These are phyloP conservation scores for Coemansia aciculifera DNA, from an alignment of 192 early-diverging fungal genomes.

Conservation along the genomic window DNA sequence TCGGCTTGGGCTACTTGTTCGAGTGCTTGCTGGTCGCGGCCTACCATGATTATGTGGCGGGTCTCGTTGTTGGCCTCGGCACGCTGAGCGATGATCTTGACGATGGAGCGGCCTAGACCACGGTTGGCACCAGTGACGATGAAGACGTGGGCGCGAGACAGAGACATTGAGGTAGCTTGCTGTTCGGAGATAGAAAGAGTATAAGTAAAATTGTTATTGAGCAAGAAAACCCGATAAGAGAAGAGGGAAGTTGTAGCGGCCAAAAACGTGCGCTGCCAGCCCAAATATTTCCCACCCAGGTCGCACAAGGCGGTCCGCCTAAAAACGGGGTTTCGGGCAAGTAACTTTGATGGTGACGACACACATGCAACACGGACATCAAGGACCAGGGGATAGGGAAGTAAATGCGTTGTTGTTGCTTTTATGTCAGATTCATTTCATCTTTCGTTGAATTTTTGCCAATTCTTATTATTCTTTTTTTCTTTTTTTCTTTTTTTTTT, in stretches of 20 bases:
- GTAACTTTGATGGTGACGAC: not conserved
- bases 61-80: conserved; percentile 25
- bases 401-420: too few species aligned
- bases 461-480: conserved; percentile 2
- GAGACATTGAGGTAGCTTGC: not conserved
- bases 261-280: not conserved
- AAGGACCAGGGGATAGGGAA: not conserved
- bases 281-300: not conserved
- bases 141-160: conserved; percentile 18
- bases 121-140: conserved; percentile 69
- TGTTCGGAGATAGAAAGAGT: not conserved
- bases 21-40: conserved; percentile 51
- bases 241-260: not conserved
- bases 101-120: conserved; percentile 64
- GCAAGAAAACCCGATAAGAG: conserved; percentile 3
- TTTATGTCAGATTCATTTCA: not conserved
- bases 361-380: not conserved
- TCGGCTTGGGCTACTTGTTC: conserved; percentile 24
- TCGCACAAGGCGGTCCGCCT: not conserved
- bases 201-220: not conserved
- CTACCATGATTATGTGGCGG: conserved; percentile 60
- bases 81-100: conserved; percentile 37
- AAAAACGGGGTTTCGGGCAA: not conserved
- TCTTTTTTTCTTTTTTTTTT: not conserved
- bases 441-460: not conserved